Percentiles rank a stretch among this genome's conserved stretches.
Evolutionary conservation across 2,329 filamentous ascomycete species (phyloP).

Genomic region (Pseudonectria buxi): DNA sequence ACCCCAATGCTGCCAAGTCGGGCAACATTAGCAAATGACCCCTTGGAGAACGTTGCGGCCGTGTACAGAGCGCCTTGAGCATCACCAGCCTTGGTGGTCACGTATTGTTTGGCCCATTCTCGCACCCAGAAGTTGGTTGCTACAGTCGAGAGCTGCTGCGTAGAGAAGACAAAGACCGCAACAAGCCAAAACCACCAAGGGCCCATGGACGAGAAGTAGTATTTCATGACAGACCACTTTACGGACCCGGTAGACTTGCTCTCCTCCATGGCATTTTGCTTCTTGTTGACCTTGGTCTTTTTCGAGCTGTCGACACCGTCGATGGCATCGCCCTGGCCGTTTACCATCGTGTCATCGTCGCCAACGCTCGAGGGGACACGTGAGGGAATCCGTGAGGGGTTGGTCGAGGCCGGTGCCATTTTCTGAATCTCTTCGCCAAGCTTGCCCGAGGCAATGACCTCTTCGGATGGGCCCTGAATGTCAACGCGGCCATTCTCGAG

Average conservation of each 20-base stretch:
- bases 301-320: constrained; percentile 41
- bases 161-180: constrained; percentile 65
- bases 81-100: constrained; percentile 23
- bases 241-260: constrained; percentile 79
- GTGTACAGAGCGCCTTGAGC: constrained; percentile 18
- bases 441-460: constrained; percentile 80
- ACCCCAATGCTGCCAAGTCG: constrained; percentile 27
- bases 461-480: constrained; percentile 67
- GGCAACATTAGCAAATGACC: constrained; percentile 31
- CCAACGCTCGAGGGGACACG: constrained; percentile 69
- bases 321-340: constrained; percentile 39
- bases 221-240: constrained; percentile 75
- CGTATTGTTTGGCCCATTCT: constrained; percentile 90
- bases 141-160: constrained; percentile 79
- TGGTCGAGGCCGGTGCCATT: constrained; percentile 62
- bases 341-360: constrained; percentile 53
- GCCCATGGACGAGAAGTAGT: constrained; percentile 91
- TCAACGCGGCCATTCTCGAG: constrained; percentile 80
- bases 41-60: constrained; percentile 21
- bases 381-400: constrained; percentile 68
- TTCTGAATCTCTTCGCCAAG: constrained; percentile 78
- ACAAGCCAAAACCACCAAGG: constrained; percentile 90
- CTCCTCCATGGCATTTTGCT: constrained; percentile 59
- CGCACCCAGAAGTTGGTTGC: constrained; percentile 93
- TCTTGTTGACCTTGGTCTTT: constrained; percentile 35